A percentile compares a stretch with the other conserved stretches of the same genome.
phyloP scores from a whole-genome alignment of 2,329 filamentous ascomycete genomes.

The Cryoendolithus antarcticus region DNA sequence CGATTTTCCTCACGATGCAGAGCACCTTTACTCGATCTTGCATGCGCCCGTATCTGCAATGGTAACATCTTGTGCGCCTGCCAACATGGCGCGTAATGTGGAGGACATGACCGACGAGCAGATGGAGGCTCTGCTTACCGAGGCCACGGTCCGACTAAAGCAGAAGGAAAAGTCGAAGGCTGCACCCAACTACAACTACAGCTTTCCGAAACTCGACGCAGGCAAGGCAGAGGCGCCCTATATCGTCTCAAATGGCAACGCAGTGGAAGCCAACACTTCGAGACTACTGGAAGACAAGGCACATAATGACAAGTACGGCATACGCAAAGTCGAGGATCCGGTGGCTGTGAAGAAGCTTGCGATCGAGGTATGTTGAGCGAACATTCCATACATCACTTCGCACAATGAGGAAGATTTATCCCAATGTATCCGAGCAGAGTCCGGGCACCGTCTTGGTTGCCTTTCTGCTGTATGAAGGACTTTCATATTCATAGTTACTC shows the following conservation, averaged over 20 bases:
- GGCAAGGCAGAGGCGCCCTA: slow-evolving; percentile 40
- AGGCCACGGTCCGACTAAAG: slow-evolving; percentile 49
- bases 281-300: slow-evolving; percentile 38
- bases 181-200: slow-evolving; percentile 22
- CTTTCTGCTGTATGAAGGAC: slow-evolving; percentile 58
- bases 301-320: slow-evolving; percentile 30
- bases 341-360: slow-evolving; percentile 34
- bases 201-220: slow-evolving; percentile 39
- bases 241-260: slow-evolving; percentile 38
- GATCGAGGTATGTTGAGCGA: slow-evolving; percentile 37
- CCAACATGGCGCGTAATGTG: slow-evolving; percentile 5
- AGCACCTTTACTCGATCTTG: no score
- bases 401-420: slow-evolving; percentile 67
- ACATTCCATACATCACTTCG: slow-evolving; percentile 18
- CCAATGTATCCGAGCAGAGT: slow-evolving; percentile 60
- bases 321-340: slow-evolving; percentile 43
- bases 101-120: slow-evolving; percentile 49
- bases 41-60: no score
- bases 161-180: slow-evolving; percentile 25
- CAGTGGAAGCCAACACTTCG: slow-evolving; percentile 41
- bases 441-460: slow-evolving; percentile 68
- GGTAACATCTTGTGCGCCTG: no score
- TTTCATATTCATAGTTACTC: slow-evolving; percentile 65
- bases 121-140: slow-evolving; percentile 49
- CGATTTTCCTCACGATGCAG: no score